Percentiles rank a stretch among this genome's conserved stretches.
These are phyloP conservation scores for Naganishia kalamii DNA, from an alignment of 768 basidiomycete species.

Conservation along the genomic window DNA sequence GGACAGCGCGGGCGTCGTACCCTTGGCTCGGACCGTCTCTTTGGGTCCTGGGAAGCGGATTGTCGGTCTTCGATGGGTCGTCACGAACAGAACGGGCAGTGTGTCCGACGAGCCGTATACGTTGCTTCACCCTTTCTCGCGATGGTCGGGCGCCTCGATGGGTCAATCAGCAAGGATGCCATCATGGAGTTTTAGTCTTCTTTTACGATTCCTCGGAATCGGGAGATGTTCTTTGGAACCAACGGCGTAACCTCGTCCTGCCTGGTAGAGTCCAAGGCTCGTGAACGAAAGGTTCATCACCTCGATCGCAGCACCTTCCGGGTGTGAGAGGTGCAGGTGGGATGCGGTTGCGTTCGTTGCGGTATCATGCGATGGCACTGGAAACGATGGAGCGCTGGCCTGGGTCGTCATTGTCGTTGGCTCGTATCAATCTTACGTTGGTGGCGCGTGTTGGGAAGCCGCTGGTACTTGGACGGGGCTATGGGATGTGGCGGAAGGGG, in stretches of 20 bases:
- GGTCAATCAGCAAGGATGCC: conserved; percentile 9
- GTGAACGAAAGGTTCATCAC: conserved; percentile 9
- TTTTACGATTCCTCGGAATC: background rate
- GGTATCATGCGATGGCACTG: background rate
- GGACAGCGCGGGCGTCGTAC: background rate
- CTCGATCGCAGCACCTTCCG: background rate
- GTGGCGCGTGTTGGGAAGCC: background rate
- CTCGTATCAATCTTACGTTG: conserved; percentile 6
- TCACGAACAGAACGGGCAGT: conserved; percentile 5
- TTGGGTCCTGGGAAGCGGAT: background rate
- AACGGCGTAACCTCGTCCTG: background rate
- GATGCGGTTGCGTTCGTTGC: background rate
- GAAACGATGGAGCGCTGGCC: conserved; percentile 5
- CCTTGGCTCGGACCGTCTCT: background rate
- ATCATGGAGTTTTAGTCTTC: background rate
- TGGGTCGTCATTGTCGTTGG: background rate
- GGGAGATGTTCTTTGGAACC: conserved; percentile 5
- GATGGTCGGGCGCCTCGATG: background rate
- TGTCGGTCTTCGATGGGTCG: background rate
- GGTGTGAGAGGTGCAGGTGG: conserved; percentile 2
- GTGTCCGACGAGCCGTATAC: background rate
- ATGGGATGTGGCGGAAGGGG: background rate
- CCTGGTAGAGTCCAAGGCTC: conserved; percentile 1
- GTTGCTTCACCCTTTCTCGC: background rate
- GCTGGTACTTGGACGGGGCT: background rate